phyloP scores from a whole-genome alignment of 306 rosid genomes.

The Gastrolobium villosum region DNA sequence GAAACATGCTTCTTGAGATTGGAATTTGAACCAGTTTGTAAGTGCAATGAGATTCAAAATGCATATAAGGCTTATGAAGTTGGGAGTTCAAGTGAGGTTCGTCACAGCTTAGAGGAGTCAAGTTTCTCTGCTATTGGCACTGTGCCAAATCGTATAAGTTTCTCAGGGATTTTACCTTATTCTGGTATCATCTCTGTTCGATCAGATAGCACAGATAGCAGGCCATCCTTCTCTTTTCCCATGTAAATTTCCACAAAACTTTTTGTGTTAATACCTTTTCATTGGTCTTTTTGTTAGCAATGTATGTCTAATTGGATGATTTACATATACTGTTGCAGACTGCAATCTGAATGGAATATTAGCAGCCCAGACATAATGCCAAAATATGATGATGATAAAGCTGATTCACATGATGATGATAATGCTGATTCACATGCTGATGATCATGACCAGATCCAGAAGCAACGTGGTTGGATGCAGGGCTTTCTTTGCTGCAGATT shows the following conservation, averaged over 20 bases:
- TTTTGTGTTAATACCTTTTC: not conserved
- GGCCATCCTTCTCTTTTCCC: conserved; percentile 95
- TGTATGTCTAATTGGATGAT: conserved; percentile 19
- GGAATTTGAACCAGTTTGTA: conserved; percentile 48
- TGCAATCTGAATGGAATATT: conserved; percentile 76
- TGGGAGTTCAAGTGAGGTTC: conserved; percentile 45
- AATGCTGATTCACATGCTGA: too few species aligned
- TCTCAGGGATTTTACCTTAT: conserved; percentile 71
- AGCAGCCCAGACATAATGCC: conserved; percentile 94
- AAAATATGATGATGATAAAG: conserved; percentile 44
- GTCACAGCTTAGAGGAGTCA: conserved; percentile 53
- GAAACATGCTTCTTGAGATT: conserved; percentile 46
- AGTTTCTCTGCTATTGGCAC: conserved; percentile 70
- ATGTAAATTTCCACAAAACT: conserved; percentile 56
- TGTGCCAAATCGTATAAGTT: conserved; percentile 57
- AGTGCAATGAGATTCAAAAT: conserved; percentile 43
- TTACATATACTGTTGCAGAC: conserved; percentile 59
- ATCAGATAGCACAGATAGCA: conserved; percentile 94
- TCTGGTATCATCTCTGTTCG: conserved; percentile 92
- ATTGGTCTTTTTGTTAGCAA: not conserved
- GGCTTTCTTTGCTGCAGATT: conserved; percentile 92
- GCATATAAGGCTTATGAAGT: conserved; percentile 26
- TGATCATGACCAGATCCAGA: conserved; percentile 9
- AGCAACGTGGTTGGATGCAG: conserved; percentile 70
- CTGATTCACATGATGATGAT: too few species aligned